phyloP scores from a whole-genome alignment of 257 asterid species.

The Solanum sitiens region DNA sequence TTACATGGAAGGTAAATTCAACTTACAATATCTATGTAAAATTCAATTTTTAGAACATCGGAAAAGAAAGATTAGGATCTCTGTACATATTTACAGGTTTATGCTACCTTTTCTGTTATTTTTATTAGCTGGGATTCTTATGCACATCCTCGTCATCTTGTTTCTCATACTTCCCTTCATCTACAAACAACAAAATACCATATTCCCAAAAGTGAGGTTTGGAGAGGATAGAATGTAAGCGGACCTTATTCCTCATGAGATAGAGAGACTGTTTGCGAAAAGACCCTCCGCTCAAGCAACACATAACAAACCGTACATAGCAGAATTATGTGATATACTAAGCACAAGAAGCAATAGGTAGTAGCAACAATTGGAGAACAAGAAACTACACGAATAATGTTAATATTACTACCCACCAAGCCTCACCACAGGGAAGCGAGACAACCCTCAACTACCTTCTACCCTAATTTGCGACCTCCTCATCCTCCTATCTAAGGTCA shows the following conservation, averaged over 20 bases:
- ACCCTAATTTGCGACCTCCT: not conserved
- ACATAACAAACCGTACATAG: not conserved
- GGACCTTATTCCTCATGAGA: not conserved
- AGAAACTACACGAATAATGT: not conserved
- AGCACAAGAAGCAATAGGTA: not conserved
- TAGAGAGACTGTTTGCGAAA: not conserved
- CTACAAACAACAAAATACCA: not conserved
- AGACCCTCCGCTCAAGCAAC: not conserved
- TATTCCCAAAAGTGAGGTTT: not conserved
- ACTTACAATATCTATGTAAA: not conserved
- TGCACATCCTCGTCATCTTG: not conserved
- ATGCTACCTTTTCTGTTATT: not conserved
- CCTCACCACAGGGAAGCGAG: not conserved
- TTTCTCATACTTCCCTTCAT: not conserved
- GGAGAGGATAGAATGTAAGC: not conserved
- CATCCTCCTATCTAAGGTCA: not conserved
- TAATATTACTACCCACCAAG: not conserved
- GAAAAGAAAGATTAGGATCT: not conserved
- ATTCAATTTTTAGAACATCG: not conserved
- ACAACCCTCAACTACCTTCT: not conserved
- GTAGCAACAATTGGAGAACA: not conserved
- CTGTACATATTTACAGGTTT: not conserved
- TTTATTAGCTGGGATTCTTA: not conserved
- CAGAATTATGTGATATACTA: not conserved
- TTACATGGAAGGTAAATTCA: conserved; percentile 54